Evolutionary conservation across 1,284 basidiomycete species (phyloP).

Genomic region (Vanrija sp.): DNA sequence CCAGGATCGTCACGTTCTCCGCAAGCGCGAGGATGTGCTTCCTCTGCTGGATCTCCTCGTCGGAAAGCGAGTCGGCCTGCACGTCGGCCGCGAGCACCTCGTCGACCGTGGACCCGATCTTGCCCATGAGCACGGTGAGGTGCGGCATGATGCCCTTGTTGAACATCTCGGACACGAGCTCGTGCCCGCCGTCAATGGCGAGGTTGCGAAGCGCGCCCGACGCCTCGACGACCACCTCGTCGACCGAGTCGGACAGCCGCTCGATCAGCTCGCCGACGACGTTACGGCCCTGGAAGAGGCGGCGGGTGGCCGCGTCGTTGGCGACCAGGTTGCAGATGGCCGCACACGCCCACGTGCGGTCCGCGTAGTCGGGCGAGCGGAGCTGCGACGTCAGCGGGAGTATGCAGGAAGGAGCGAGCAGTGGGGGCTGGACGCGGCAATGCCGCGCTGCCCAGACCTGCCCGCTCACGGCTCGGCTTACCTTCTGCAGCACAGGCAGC

Average conservation of each 20-base stretch:
- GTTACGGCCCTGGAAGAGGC: conserved; percentile 84
- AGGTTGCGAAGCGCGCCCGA: conserved; percentile 80
- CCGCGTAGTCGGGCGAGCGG: conserved; percentile 61
- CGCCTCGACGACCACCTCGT: conserved; percentile 82
- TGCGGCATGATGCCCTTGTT: conserved; percentile 83
- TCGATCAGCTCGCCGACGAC: conserved; percentile 80
- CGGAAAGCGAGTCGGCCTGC: conserved; percentile 39
- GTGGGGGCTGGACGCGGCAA: too few relatives aligned
- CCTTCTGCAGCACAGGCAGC: conserved; percentile 82
- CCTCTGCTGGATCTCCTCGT: conserved; percentile 59
- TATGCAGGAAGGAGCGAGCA: neutral
- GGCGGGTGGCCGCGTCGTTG: conserved; percentile 77
- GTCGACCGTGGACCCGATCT: conserved; percentile 69
- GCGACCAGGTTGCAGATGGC: conserved; percentile 86
- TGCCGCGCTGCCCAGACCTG: too few relatives aligned
- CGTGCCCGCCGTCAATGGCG: conserved; percentile 87
- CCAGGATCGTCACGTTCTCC: conserved; percentile 81
- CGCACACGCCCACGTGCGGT: conserved; percentile 88
- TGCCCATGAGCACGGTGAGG: conserved; percentile 37
- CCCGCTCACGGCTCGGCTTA: conserved; percentile 31
- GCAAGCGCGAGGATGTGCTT: conserved; percentile 78
- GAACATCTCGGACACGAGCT: conserved; percentile 92
- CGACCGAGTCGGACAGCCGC: conserved; percentile 73
- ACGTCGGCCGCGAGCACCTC: conserved; percentile 55
- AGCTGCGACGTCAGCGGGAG: conserved; percentile 28